Percentiles rank a stretch among this genome's conserved stretches.
Conservation (phyloP, 177 flowering plant genomes). For the Vitis hybrid region DNA sequence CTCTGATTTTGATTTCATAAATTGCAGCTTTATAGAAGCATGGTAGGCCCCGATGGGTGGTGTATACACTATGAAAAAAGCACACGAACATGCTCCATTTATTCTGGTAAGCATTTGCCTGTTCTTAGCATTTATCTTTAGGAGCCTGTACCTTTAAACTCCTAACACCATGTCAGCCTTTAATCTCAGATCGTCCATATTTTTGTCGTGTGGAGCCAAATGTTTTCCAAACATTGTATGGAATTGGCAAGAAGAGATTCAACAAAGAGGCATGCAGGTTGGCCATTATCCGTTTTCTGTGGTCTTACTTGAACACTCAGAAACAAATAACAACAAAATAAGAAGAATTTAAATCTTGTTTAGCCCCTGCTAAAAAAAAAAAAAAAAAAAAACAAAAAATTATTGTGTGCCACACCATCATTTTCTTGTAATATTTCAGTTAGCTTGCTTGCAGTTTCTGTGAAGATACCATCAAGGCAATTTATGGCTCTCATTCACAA, state of each 20-base stretch:
- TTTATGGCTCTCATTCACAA: slow-evolving; percentile 58
- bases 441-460: slow-evolving; percentile 50
- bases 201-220: slow-evolving; percentile 81
- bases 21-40: slow-evolving; percentile 61
- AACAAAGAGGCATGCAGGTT: slow-evolving; percentile 85
- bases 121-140: not conserved
- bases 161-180: not conserved
- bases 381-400: no score
- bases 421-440: not conserved
- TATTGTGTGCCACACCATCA: no score
- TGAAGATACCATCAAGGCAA: slow-evolving; percentile 65
- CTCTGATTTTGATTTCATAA: not conserved
- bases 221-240: slow-evolving; percentile 62
- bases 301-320: not conserved
- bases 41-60: slow-evolving; percentile 87
- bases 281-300: not conserved
- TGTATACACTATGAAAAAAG: slow-evolving; percentile 66
- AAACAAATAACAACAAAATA: no score
- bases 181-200: slow-evolving; percentile 64
- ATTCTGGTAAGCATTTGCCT: slow-evolving; percentile 43
- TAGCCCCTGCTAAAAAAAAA: no score
- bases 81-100: slow-evolving; percentile 77
- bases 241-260: slow-evolving; percentile 62
- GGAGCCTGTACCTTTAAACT: not conserved
- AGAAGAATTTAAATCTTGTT: no score